Percentiles rank a stretch among this genome's conserved stretches.
Evolutionary conservation across 352 stramenopile species (phyloP).

Genomic region (Globisporangium ultimum): DNA sequence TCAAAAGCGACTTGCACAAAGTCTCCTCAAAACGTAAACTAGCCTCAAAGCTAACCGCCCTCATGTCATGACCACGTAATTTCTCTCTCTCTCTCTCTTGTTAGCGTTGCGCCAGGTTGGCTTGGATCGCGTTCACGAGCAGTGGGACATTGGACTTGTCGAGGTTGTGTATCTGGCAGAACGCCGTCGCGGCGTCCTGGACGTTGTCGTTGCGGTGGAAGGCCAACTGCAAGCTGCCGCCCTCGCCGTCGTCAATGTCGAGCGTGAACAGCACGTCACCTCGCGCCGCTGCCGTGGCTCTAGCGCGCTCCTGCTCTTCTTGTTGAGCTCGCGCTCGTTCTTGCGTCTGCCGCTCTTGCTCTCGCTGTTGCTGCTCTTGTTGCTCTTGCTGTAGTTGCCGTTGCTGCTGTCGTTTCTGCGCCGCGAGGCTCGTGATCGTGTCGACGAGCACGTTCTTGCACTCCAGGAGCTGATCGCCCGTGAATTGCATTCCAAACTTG

Average conservation of each 20-base stretch:
- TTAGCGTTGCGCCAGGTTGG: constrained; percentile 37
- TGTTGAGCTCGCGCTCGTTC: constrained; percentile 6
- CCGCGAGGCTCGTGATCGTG: constrained; percentile 12
- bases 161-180: constrained; percentile 55
- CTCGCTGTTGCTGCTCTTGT: constrained; percentile 19
- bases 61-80: background rate
- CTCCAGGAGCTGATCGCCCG: constrained; percentile 51
- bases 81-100: background rate
- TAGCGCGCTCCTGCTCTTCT: background rate
- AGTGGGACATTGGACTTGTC: constrained; percentile 52
- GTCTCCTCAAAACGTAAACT: no score
- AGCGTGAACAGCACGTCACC: constrained; percentile 57
- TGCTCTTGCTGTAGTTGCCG: constrained; percentile 6
- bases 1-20: no score
- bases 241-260: constrained; percentile 63
- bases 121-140: constrained; percentile 56
- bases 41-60: no score
- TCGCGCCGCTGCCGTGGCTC: constrained; percentile 11
- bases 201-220: constrained; percentile 57
- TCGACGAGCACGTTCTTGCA: constrained; percentile 54
- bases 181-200: constrained; percentile 35
- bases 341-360: constrained; percentile 6
- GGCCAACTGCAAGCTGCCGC: constrained; percentile 33
- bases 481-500: constrained; percentile 50
- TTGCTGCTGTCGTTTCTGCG: constrained; percentile 18